Percentiles rank a stretch among this genome's conserved stretches.
These are phyloP conservation scores for Trametes coccinea DNA, from an alignment of 768 basidiomycete species.

Conservation along the genomic window DNA sequence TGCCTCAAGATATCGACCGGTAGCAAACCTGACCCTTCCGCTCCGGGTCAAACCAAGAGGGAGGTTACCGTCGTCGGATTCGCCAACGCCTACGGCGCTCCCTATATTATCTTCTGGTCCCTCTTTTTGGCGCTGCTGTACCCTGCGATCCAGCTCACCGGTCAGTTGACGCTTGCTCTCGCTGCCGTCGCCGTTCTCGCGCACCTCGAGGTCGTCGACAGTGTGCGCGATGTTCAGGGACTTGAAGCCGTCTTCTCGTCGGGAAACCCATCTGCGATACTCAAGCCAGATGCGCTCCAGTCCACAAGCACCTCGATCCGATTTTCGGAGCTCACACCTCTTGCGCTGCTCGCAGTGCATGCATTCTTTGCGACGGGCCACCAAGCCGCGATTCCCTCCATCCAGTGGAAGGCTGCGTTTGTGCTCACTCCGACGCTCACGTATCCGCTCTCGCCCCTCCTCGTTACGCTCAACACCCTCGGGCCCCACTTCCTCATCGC, in stretches of 20 bases:
- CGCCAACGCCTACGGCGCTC: constrained; percentile 87
- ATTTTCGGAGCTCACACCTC: constrained; percentile 69
- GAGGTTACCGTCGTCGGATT: constrained; percentile 75
- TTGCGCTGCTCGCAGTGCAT: constrained; percentile 76
- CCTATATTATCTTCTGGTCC: constrained; percentile 82
- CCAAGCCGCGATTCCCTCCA: constrained; percentile 81
- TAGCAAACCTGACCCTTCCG: constrained; percentile 1
- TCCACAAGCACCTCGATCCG: constrained; percentile 37
- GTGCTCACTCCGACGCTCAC: constrained; percentile 66
- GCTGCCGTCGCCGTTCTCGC: constrained; percentile 67
- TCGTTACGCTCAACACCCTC: constrained; percentile 76
- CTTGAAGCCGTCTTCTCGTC: constrained; percentile 54
- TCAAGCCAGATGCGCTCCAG: constrained; percentile 36
- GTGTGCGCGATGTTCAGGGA: constrained; percentile 66
- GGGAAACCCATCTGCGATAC: constrained; percentile 44
- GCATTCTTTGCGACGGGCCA: constrained; percentile 90
- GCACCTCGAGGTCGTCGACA: constrained; percentile 80
- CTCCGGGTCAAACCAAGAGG: constrained; percentile 35
- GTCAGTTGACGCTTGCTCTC: constrained; percentile 74
- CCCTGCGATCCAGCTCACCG: constrained; percentile 73
- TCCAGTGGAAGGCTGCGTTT: constrained; percentile 97
- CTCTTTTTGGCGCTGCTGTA: constrained; percentile 64
- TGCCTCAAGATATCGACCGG: constrained; percentile 64
- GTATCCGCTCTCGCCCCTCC: constrained; percentile 73
- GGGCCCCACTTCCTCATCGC: constrained; percentile 70